Conservation (phyloP, 306 rosid genomes). For the Citrullus colocynthis region DNA sequence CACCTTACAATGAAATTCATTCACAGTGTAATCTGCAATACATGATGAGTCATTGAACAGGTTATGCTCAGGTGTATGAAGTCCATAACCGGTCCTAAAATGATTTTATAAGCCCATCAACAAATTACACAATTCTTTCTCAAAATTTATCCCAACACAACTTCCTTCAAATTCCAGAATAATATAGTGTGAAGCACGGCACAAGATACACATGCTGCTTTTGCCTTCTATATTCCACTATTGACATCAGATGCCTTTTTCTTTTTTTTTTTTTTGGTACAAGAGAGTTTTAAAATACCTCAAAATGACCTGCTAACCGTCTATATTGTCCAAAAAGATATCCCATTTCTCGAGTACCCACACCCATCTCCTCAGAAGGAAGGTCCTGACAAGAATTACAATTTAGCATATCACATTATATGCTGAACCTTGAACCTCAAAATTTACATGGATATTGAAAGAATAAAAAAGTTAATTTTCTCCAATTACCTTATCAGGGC, state of each 20-base stretch:
- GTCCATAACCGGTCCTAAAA: neutral
- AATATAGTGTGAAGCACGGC: neutral
- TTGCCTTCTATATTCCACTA: neutral
- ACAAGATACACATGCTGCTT: slow-evolving; percentile 1
- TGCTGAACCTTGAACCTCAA: slow-evolving; percentile 3
- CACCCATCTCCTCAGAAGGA: slow-evolving; percentile 99
- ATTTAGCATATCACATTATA: slow-evolving; percentile 11
- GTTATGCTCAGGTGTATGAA: neutral
- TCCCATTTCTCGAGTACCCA: slow-evolving; percentile 99
- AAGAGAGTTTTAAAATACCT: slow-evolving; percentile 33
- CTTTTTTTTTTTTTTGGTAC: neutral
- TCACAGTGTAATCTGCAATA: slow-evolving; percentile 7
- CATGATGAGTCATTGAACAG: neutral
- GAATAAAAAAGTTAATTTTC: slow-evolving; percentile 4
- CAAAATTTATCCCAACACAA: neutral
- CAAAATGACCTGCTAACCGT: slow-evolving; percentile 88
- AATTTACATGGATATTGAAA: neutral
- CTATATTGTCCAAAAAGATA: slow-evolving; percentile 97
- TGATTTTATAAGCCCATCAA: neutral
- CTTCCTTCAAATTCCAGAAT: neutral
- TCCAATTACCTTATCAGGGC: slow-evolving; percentile 87
- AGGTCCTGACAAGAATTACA: slow-evolving; percentile 55
- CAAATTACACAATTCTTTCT: neutral
- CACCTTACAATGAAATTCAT: neutral
- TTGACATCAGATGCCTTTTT: neutral